Evolutionary conservation across 2,329 filamentous ascomycete genomes (phyloP).

Genomic region (Madurella fahalii): DNA sequence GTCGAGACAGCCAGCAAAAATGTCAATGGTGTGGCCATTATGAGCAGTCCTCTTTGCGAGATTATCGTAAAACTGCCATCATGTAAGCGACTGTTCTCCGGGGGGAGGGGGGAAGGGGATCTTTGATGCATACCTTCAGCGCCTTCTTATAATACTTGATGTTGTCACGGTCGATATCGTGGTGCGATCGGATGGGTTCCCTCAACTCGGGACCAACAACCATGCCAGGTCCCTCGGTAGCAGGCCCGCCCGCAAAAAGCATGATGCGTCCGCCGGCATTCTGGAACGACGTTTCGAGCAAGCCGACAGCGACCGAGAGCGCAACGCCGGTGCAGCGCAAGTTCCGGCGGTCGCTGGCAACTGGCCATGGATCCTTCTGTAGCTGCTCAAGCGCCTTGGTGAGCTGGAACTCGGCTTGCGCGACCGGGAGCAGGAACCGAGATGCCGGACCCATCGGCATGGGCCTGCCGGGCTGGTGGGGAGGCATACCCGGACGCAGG

Average conservation of each 20-base stretch:
- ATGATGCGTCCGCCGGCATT: constrained; percentile 94
- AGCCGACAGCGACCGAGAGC: constrained; percentile 87
- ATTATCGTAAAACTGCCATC: constrained; percentile 78
- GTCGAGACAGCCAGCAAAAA: constrained; percentile 95
- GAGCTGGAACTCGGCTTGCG: constrained; percentile 94
- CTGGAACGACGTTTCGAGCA: constrained; percentile 92
- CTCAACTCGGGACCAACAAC: constrained; percentile 93
- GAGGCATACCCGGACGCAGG: constrained; percentile 69
- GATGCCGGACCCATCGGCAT: constrained; percentile 76
- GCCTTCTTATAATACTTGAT: constrained; percentile 99
- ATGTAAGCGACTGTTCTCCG: constrained; percentile 26
- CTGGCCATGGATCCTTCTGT: constrained; percentile 96
- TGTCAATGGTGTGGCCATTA: constrained; percentile 95
- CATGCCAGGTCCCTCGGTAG: constrained; percentile 93
- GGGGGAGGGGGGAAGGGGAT: background rate
- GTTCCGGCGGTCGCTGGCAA: constrained; percentile 85
- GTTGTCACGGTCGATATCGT: constrained; percentile 97
- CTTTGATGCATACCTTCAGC: constrained; percentile 62
- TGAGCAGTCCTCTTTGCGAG: constrained; percentile 91
- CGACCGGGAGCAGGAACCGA: constrained; percentile 87
- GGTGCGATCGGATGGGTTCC: constrained; percentile 95
- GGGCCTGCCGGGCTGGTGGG: constrained; percentile 68
- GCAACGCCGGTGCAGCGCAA: constrained; percentile 93
- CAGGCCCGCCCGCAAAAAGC: constrained; percentile 92
- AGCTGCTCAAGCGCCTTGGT: constrained; percentile 93